These are phyloP conservation scores for Barbarea vulgaris DNA, from an alignment of 345 rosid species.

Conservation along the genomic window DNA sequence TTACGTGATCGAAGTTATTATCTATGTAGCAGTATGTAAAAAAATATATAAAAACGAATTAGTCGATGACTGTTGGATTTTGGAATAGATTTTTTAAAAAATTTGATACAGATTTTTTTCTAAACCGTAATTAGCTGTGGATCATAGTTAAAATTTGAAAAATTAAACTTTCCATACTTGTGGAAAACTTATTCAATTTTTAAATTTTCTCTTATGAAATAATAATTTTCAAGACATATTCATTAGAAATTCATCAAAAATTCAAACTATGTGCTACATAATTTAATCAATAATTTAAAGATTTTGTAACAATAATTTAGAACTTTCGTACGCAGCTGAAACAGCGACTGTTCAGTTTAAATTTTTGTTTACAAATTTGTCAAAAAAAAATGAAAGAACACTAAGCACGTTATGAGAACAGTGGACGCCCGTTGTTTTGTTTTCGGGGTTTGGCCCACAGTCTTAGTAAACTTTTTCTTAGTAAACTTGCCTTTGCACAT, in stretches of 20 bases:
- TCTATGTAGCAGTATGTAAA: background rate
- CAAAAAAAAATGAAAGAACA: background rate
- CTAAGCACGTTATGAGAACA: background rate
- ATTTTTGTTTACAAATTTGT: background rate
- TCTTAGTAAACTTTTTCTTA: background rate
- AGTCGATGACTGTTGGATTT: background rate
- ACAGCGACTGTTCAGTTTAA: background rate
- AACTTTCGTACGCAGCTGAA: background rate
- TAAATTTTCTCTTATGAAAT: background rate
- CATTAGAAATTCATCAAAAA: background rate
- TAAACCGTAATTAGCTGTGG: background rate
- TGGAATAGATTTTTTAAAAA: too few relatives aligned
- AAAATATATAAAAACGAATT: background rate
- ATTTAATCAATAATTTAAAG: background rate
- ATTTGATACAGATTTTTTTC: too few relatives aligned
- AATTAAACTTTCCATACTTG: background rate
- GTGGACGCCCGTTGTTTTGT: slow-evolving; percentile 33
- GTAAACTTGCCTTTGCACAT: slow-evolving; percentile 1
- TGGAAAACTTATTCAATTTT: background rate
- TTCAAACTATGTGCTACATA: slow-evolving; percentile 11
- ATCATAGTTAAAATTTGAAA: background rate
- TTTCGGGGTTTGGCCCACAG: slow-evolving; percentile 30
- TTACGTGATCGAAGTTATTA: background rate
- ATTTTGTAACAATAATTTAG: background rate
- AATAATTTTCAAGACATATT: background rate